Base-by-base conservation (phyloP, 768 basidiomycete species). In the Lactarius deliciosus region DNA sequence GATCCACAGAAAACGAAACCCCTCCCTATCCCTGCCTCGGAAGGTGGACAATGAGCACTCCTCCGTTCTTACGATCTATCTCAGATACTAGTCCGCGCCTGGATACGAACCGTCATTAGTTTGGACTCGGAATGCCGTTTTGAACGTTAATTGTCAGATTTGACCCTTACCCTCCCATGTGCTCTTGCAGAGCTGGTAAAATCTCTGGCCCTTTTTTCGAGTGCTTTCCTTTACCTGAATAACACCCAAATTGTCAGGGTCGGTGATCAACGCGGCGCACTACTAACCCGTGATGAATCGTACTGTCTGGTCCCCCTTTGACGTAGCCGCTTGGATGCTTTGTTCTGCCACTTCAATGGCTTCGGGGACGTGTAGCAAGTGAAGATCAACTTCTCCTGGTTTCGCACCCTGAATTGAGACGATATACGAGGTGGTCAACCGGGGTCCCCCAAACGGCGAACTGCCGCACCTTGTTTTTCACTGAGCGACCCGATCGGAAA, bases 51-150 rank as follows among this genome's bases (percentile, higher is more conserved):
- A 36, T 40, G 15, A 41, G 40, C 9, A 43, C 38, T 16, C 40
- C 40, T 16, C 18, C 40, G 28, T 60, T 60, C 2, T 41, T 60
- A 45, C 28, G 41, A 43, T 60, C 58, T 25, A 43, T 10, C 58
- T 43, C 30, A 43, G 36, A 63, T 63, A 22, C 20, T 40, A 30
- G 61, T 63, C 53, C 61, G 61, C 61, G 61, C 18, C 53, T 55
- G 28, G 5, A n/a, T 20, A 5, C 61, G 8, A 16, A n/a, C 22
- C 25, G 40, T 13, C 53, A 9, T 40, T n/a, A 55, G 18, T 63
- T 63, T 28, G 38, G 30, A 43, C 18, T 22, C 61, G 32, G 54
- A 25, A 50, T 25, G 2, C 36, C 36, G 11, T 38, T 38, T 38
- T 38, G 36, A 38, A 32, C 25, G 22, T 30, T n/a, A 55, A 54